A percentile compares a stretch with the other conserved stretches of the same genome.
Conservation (phyloP, 2,329 filamentous ascomycete species). For the Colletotrichum orchidophilum region DNA sequence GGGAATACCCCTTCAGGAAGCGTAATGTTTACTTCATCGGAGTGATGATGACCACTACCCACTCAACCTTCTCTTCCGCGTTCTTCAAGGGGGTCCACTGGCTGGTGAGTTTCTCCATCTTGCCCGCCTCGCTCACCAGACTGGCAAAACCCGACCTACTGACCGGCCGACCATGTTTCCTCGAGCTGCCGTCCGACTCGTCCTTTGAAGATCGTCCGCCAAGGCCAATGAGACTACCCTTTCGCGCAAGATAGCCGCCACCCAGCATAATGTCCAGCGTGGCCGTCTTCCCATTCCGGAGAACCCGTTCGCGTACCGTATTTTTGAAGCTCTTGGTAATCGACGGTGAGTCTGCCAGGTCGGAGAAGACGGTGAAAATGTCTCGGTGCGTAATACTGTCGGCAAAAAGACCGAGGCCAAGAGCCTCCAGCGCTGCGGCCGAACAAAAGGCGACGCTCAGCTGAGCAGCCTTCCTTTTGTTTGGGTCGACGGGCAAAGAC, state of each 20-base stretch:
- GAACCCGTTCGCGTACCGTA: slow-evolving; percentile 51
- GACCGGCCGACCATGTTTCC: slow-evolving; percentile 6
- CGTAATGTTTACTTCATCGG: slow-evolving; percentile 9
- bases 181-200: slow-evolving; percentile 8
- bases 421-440: slow-evolving; percentile 54
- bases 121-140: slow-evolving; percentile 23
- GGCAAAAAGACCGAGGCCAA: slow-evolving; percentile 48
- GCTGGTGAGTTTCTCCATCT: slow-evolving; percentile 26
- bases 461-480: slow-evolving; percentile 40
- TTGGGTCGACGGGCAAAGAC: slow-evolving; percentile 32
- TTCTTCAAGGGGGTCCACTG: slow-evolving; percentile 36
- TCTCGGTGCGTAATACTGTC: slow-evolving; percentile 54
- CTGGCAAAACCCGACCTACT: slow-evolving; percentile 31
- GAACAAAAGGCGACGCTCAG: slow-evolving; percentile 59
- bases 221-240: slow-evolving; percentile 29
- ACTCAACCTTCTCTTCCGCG: slow-evolving; percentile 27
- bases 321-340: slow-evolving; percentile 55
- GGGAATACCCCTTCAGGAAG: not conserved
- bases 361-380: slow-evolving; percentile 63
- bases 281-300: slow-evolving; percentile 47
- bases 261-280: slow-evolving; percentile 40
- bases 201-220: slow-evolving; percentile 28
- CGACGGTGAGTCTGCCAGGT: slow-evolving; percentile 54
- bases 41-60: slow-evolving; percentile 32
- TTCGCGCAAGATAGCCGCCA: slow-evolving; percentile 25